These are phyloP conservation scores for Apiospora koreana DNA, from an alignment of 2,329 filamentous ascomycete genomes.

Conservation along the genomic window DNA sequence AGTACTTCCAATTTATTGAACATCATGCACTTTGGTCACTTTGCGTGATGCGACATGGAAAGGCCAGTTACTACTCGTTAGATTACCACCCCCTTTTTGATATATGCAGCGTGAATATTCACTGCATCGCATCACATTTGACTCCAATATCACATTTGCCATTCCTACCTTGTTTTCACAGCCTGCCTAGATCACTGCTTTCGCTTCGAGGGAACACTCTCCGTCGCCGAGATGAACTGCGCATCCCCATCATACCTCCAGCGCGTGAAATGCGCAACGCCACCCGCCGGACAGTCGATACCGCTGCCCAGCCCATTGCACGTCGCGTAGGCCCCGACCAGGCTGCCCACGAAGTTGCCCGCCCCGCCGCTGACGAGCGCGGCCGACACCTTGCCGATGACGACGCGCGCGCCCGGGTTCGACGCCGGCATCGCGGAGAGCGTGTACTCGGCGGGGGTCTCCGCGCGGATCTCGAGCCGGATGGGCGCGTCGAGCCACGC, in stretches of 20 bases:
- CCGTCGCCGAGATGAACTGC: slow-evolving; percentile 27
- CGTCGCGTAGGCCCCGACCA: slow-evolving; percentile 37
- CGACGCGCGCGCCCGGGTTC: slow-evolving; percentile 19
- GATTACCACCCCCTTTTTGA: no score
- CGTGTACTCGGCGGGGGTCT: slow-evolving; percentile 31
- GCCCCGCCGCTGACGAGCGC: slow-evolving; percentile 33
- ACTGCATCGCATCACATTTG: not conserved
- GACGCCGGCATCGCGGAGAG: slow-evolving; percentile 27
- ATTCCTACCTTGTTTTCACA: not conserved
- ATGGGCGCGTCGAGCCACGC: slow-evolving; percentile 27
- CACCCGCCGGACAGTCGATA: slow-evolving; percentile 27
- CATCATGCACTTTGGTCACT: no score
- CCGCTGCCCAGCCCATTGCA: slow-evolving; percentile 35
- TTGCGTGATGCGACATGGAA: no score
- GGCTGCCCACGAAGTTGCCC: slow-evolving; percentile 34
- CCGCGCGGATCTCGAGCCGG: slow-evolving; percentile 30
- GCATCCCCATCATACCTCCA: slow-evolving; percentile 28
- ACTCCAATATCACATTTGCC: not conserved
- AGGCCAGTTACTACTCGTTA: no score
- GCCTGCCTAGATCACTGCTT: not conserved
- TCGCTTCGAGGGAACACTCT: slow-evolving; percentile 16
- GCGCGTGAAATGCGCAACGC: slow-evolving; percentile 30
- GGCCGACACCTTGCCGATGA: slow-evolving; percentile 30
- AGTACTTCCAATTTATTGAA: no score
- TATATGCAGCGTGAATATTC: no score